Evolutionary conservation across 2,329 filamentous ascomycete genomes (phyloP), one percentile per base, ranked within the genome.

Genomic region (Emergomyces africanus): DNA sequence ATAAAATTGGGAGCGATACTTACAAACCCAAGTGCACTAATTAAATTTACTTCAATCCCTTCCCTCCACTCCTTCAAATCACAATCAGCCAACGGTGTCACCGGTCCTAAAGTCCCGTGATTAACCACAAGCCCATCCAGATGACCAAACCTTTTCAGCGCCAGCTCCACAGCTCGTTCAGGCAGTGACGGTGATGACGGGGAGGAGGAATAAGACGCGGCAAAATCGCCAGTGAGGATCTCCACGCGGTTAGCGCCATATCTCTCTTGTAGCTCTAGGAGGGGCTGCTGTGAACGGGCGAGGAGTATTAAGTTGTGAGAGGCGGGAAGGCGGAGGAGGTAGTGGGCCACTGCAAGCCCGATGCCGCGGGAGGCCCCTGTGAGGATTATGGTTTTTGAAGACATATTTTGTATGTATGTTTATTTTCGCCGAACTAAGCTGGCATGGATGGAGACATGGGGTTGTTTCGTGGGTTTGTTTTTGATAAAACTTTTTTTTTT

Each of bases 81-180:
- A 18, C 81, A 79, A 59, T 92, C 82, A 3, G 76, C 83, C 50
- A 97, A 76, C 60, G 82, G 83, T 56, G 82, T 83, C 48, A 95
- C 85, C 0, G 90, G 88, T n/a, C 84, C 81, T 50, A 99, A 75
- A 0, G 84, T 78, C 23, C 90, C 91, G 70, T 99, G 94, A 72
- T 97, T 97, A 62, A 97, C 76, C 14, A 99, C 83, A 50, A 99
- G 71, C 1, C 85, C 87, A 69, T 99, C 90, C 4, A 99, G 74
- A 10, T 85, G 15, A 12, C 64, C 86, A 71, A 89, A 97, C 0
- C 81, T 75, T 33, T 81, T 75, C 12, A 87, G 68, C 0, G 90
- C 87, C 0, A 84, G 74, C 3, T 85, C 77, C 4, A 89, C 82
- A 4, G 87, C 81, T 68, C 81, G 81, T 1, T 79, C 72, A 3